Percentiles rank a stretch among this genome's conserved stretches.
Conservation (phyloP, 495 filamentous ascomycete species). For the Annulohypoxylon stygium region DNA sequence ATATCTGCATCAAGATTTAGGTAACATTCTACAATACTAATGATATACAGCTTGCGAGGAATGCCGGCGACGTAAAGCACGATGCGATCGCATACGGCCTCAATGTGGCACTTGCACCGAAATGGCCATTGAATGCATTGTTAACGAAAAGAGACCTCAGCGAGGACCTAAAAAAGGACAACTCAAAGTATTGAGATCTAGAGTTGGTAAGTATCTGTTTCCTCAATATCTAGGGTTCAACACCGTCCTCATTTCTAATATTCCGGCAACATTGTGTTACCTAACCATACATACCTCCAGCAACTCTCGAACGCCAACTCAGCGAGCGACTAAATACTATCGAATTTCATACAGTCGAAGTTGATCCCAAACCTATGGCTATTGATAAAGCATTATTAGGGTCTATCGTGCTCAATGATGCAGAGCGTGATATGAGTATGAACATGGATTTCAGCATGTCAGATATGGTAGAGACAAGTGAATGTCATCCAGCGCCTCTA, state of each 20-base stretch:
- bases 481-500: neutral
- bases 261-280: neutral
- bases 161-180: slow-evolving; percentile 14
- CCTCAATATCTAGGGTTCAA: neutral
- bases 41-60: slow-evolving; percentile 6
- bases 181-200: neutral
- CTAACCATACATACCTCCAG: neutral
- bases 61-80: slow-evolving; percentile 8
- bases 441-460: slow-evolving; percentile 3
- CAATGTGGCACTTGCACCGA: neutral
- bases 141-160: neutral
- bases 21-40: neutral
- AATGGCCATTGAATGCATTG: neutral
- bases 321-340: neutral
- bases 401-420: neutral
- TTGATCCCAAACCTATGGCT: neutral
- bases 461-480: neutral
- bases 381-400: neutral
- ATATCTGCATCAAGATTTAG: neutral
- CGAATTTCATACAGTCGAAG: neutral
- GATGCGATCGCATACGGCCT: slow-evolving; percentile 6
- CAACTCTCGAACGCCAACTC: slow-evolving; percentile 2
- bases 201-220: neutral
- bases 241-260: neutral
- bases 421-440: neutral